phyloP scores from a whole-genome alignment of 495 filamentous ascomycete species.

The Penicillium subrubescens region DNA sequence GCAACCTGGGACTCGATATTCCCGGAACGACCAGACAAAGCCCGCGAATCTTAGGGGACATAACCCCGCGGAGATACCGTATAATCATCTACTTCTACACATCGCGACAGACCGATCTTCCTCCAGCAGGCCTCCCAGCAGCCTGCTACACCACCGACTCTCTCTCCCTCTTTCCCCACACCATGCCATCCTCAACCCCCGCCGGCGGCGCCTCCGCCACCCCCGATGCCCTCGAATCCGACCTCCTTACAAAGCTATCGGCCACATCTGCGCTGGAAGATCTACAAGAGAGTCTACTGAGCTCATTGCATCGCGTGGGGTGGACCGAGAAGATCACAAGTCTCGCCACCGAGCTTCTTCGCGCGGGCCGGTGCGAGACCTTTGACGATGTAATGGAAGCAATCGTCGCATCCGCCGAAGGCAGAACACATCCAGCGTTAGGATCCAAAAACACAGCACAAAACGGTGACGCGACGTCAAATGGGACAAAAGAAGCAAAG shows the following conservation, averaged over 20 bases:
- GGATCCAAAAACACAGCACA: conserved; percentile 16
- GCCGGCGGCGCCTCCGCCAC: conserved; percentile 24
- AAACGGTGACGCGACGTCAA: conserved; percentile 22
- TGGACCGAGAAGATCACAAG: conserved; percentile 48
- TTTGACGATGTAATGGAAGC: conserved; percentile 51
- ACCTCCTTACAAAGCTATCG: conserved; percentile 46
- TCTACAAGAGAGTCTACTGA: conserved; percentile 44
- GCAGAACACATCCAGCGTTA: conserved; percentile 36
- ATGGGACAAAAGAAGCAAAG: conserved; percentile 27
- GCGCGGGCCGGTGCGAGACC: conserved; percentile 49
- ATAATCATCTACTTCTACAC: background rate
- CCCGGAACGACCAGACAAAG: background rate
- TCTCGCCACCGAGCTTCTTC: conserved; percentile 46
- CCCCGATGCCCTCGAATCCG: conserved; percentile 46
- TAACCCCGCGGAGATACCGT: background rate
- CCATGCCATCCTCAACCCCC: conserved; percentile 34
- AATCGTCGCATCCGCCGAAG: conserved; percentile 46
- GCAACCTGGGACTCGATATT: background rate
- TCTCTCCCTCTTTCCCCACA: background rate
- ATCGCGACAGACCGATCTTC: background rate
- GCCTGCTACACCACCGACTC: conserved; percentile 2
- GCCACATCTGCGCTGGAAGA: conserved; percentile 48
- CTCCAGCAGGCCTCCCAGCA: background rate
- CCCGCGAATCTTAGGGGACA: background rate
- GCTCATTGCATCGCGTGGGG: conserved; percentile 43